A percentile compares a stretch with the other conserved stretches of the same genome.
Conservation (phyloP, 176 grass and related monocot genomes). For the Bromus sterilis region DNA sequence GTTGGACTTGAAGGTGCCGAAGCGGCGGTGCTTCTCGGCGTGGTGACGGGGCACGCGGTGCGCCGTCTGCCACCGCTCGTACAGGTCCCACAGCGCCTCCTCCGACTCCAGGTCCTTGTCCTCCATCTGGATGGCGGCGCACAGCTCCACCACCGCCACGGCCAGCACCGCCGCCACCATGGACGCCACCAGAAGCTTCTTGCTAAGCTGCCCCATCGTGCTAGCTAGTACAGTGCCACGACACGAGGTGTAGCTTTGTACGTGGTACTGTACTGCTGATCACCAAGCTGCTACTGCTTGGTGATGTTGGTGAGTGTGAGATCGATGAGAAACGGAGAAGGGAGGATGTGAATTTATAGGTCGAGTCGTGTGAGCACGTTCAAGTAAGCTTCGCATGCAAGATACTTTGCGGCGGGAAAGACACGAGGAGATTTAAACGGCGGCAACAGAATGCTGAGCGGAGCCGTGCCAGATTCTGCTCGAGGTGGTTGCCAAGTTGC, state of each 20-base stretch:
- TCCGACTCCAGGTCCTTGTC: constrained; percentile 59
- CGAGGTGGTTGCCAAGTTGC: too few species aligned
- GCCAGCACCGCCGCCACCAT: neutral
- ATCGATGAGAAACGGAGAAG: constrained; percentile 19
- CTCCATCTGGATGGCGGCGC: constrained; percentile 39
- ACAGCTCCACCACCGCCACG: constrained; percentile 15
- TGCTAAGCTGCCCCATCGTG: constrained; percentile 18
- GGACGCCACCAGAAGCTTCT: neutral
- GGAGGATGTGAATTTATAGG: constrained; percentile 30
- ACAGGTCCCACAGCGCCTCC: constrained; percentile 62
- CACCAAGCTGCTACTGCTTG: neutral
- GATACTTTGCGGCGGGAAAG: too few species aligned
- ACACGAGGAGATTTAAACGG: too few species aligned
- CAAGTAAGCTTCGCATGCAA: neutral
- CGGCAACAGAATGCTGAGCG: too few species aligned
- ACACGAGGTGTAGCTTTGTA: too few species aligned
- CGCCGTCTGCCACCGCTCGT: constrained; percentile 60
- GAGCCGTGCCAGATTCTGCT: too few species aligned
- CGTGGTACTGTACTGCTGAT: neutral
- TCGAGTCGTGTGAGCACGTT: too few species aligned
- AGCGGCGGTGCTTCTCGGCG: constrained; percentile 57
- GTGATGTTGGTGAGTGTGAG: too few species aligned
- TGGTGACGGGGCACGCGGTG: constrained; percentile 44
- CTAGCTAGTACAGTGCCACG: neutral
- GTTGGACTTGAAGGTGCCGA: constrained; percentile 65